Base-by-base conservation (phyloP, 1,284 basidiomycete genomes). In the Ceratobasidium sp. region DNA sequence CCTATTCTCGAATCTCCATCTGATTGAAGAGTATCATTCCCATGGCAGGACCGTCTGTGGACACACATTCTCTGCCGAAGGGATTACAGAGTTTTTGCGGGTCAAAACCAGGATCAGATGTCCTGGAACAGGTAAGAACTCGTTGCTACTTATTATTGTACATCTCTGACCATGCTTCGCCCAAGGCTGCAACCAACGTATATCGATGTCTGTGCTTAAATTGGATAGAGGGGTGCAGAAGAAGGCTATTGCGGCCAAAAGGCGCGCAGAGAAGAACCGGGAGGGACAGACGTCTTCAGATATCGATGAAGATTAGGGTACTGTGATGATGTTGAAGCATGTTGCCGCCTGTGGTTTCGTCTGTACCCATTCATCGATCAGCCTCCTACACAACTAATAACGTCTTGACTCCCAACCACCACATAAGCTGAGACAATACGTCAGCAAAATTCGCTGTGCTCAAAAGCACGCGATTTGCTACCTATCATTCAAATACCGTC, bases 21-120 rank as follows among this genome's bases (percentile, higher is more conserved):
- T 43, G 16, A 39, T 14, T 29, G 37, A 6, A 11, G 72, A 66
- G 68, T n/a, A 46, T 58, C 51, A 68, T 48, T 34, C 49, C 7
- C 8, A 37, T 24, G 41, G 8, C 39, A 94, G 92, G 39, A 80
- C 80, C 65, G 78, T 87, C 31, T 94, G 92, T 80, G 84, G 86
- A 0, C 92, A 94, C 79, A 92, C 90, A 1, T 94, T 90, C 82
- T 91, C 90, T 9, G 85, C 82, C 37, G 84, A 81, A 19, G 87
- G 90, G 0, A 89, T 94, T 75, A 80, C 81, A 53, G 86, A 88
- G 1, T 88, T 87, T 78, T 84, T 92, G 7, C 2, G 8, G 34
- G 34, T 2, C 34, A 48, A 61, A 22, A 46, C 16, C 1, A 64
- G 53, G 8, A 58, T 61, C 27, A 83, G 84, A 69, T 93, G 92